A percentile compares a stretch with the other conserved stretches of the same genome.
Evolutionary conservation across 345 rosid genomes (phyloP).

Genomic region (Linum tenue): DNA sequence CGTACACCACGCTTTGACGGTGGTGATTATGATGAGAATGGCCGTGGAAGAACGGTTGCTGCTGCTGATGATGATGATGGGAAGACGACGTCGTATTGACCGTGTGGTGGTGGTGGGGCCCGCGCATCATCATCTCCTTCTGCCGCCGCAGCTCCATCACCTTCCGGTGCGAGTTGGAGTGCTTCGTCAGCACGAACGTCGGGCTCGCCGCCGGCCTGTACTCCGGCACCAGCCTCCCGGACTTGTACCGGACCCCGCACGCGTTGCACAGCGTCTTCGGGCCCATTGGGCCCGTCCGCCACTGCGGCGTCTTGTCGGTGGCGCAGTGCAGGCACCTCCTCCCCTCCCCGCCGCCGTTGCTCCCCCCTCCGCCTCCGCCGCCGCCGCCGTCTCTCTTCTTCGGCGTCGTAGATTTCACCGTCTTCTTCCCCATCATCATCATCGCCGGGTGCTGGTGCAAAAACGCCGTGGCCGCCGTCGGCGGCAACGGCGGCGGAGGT

Average conservation of each 20-base stretch:
- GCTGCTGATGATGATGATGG: constrained; percentile 31
- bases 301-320: constrained; percentile 76
- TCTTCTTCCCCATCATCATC: constrained; percentile 23
- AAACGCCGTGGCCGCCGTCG: not conserved
- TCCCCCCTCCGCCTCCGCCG: constrained; percentile 13
- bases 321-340: constrained; percentile 56
- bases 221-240: constrained; percentile 68
- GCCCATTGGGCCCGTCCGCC: constrained; percentile 81
- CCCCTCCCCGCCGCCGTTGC: constrained; percentile 25
- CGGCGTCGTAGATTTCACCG: constrained; percentile 16
- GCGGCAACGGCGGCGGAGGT: not conserved
- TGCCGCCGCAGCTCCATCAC: constrained; percentile 45
- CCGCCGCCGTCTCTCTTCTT: constrained; percentile 32
- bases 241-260: constrained; percentile 74
- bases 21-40: constrained; percentile 29
- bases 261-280: constrained; percentile 88
- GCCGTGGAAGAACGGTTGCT: constrained; percentile 33
- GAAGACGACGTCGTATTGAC: not conserved
- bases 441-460: not conserved
- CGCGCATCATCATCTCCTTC: constrained; percentile 17
- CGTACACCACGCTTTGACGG: constrained; percentile 40
- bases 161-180: constrained; percentile 71
- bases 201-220: constrained; percentile 80
- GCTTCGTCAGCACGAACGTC: constrained; percentile 54
- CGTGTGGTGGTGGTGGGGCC: constrained; percentile 12